Conservation (phyloP, 2,329 filamentous ascomycete species). For the Cyphellophora attinorum region DNA sequence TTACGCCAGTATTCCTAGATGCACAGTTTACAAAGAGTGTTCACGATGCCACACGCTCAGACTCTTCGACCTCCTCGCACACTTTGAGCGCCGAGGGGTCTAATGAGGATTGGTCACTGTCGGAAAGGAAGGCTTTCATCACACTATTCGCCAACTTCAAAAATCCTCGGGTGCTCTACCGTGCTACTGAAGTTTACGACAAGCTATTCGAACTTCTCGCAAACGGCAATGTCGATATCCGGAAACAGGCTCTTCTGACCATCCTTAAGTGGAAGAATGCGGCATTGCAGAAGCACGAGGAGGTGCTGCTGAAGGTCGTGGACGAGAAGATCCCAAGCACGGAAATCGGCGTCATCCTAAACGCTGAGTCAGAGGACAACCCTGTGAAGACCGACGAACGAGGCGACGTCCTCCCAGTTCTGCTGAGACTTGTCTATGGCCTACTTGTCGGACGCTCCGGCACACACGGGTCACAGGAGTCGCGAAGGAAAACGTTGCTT, state of each 20-base stretch:
- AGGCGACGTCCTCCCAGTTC: conserved; percentile 66
- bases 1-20: conserved; percentile 74
- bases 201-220: conserved; percentile 66
- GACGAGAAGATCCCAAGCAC: conserved; percentile 90
- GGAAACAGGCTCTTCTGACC: conserved; percentile 73
- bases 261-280: conserved; percentile 83
- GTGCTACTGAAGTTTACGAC: conserved; percentile 63
- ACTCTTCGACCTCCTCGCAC: conserved; percentile 13
- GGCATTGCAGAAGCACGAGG: conserved; percentile 66
- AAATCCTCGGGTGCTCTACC: conserved; percentile 78
- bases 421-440: conserved; percentile 81
- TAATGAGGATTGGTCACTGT: conserved; percentile 32
- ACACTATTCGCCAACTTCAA: conserved; percentile 72
- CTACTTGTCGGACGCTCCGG: conserved; percentile 77
- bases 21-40: conserved; percentile 7
- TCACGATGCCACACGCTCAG: conserved; percentile 1
- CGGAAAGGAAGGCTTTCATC: conserved; percentile 75
- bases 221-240: conserved; percentile 84
- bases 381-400: conserved; percentile 67
- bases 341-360: conserved; percentile 81
- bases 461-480: conserved; percentile 67
- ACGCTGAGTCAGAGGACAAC: conserved; percentile 54
- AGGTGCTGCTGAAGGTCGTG: conserved; percentile 75
- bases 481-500: conserved; percentile 63
- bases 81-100: conserved; percentile 18